Base-by-base conservation (phyloP, 345 rosid species). In the Eucalyptus tenuipes region DNA sequence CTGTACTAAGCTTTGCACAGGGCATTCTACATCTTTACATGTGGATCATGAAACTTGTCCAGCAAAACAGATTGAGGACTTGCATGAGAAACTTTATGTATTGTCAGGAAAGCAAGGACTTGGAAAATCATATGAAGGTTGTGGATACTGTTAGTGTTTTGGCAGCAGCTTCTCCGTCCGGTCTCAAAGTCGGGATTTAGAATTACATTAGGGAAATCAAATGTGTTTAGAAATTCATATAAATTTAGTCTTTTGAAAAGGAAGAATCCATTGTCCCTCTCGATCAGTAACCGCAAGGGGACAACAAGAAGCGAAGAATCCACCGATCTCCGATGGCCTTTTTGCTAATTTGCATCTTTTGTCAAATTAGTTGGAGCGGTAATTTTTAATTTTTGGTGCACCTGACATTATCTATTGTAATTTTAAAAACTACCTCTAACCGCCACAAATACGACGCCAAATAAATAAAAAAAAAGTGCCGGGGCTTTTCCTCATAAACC, bases 341-440 rank as follows among this genome's bases (percentile, higher is more conserved):
- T 31, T 15, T 16, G 22, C 79, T 66, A 71, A 71, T 71, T 68
- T 33, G 40, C 81, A 37, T 71, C 1, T 71, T 20, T 71, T 71
- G 14, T 71, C 81, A 18, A 1, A 71, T 18, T 71, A 42, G 45
- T 37, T 37, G 45, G 0, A 6, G 22, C 14, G 0, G 0, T 18
- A 68, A 8, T 8, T 17, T 68, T 6, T 50, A 15, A 8, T 5
- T 2, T 33, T 31, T 71, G 82, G 45, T 37, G 82, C 82, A 71
- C 45, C 27, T 71, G 3, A 1, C 7, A 33, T 31, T 71, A 37
- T 18, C 42, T 71, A 3, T 55, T 24, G 47, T 37, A 71, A 20
- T 37, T 22, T 37, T 37, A 10, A 18, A 37, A 71, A 18, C 45
- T 37, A 37, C 27, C 82, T 71, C 44, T 71, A 37, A 6, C 47